Conservation (phyloP, 805 yeast species). For the Kuraishia ogatae region DNA sequence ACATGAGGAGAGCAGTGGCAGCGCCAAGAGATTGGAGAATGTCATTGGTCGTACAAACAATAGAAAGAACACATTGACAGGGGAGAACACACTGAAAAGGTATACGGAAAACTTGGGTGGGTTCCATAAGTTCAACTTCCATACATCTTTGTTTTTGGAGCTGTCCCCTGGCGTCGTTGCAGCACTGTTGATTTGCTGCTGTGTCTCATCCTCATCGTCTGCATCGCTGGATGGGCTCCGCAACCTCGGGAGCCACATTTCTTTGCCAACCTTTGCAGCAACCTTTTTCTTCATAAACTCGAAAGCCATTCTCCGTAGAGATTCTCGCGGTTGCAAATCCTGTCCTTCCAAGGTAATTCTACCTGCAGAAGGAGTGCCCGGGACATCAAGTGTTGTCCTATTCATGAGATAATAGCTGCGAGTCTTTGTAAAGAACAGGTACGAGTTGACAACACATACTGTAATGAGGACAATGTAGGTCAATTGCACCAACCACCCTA, state of each 20-base stretch:
- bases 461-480: neutral
- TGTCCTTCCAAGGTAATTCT: neutral
- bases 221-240: neutral
- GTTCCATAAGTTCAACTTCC: conserved; percentile 46
- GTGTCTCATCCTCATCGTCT: neutral
- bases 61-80: conserved; percentile 39
- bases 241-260: neutral
- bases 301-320: neutral
- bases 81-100: conserved; percentile 49
- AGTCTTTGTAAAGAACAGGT: neutral
- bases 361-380: conserved; percentile 1
- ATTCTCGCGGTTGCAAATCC: neutral
- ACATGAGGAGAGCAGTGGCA: conserved; percentile 28
- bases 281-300: neutral
- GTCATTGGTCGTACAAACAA: conserved; percentile 12
- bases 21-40: conserved; percentile 5
- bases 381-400: neutral
- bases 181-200: neutral
- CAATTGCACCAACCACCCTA: neutral
- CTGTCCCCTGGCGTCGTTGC: neutral
- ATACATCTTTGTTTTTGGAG: neutral
- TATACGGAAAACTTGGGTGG: conserved; percentile 51
- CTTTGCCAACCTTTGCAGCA: neutral
- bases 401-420: neutral
- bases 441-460: neutral